phyloP scores from a whole-genome alignment of 192 early-diverging fungal genomes.

The Obelidium mucronatum region DNA sequence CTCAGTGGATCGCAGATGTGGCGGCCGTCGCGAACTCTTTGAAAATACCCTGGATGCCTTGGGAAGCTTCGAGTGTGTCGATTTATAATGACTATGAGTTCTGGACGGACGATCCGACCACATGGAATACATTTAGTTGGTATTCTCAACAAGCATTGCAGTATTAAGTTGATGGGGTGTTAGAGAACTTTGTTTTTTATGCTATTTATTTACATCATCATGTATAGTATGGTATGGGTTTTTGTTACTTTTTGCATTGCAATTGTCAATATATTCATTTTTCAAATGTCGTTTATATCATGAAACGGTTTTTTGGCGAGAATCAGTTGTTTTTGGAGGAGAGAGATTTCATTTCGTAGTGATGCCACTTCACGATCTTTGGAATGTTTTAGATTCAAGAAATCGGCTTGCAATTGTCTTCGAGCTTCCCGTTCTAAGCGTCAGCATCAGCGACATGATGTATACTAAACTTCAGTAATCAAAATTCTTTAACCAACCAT shows the following conservation, averaged over 20 bases:
- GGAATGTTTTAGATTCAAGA: not conserved
- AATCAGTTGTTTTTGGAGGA: not conserved
- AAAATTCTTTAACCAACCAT: too few relatives aligned
- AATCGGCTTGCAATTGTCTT: conserved; percentile 3
- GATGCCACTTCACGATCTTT: conserved; percentile 9
- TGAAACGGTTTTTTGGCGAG: not conserved
- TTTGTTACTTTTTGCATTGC: not conserved
- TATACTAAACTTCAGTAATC: too few relatives aligned
- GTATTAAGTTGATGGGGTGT: not conserved
- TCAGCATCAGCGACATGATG: too few relatives aligned
- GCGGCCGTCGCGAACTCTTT: conserved; percentile 5
- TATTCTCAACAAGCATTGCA: not conserved
- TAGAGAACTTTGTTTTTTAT: too few relatives aligned
- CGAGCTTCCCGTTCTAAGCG: conserved; percentile 5
- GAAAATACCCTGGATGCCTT: conserved; percentile 28
- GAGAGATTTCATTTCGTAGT: not conserved
- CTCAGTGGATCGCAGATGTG: conserved; percentile 6
- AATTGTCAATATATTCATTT: not conserved
- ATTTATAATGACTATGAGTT: conserved; percentile 32
- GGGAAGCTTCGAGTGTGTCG: conserved; percentile 20
- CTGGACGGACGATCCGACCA: conserved; percentile 8
- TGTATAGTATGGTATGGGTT: not conserved
- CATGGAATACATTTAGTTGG: conserved; percentile 16
- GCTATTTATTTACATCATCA: not conserved
- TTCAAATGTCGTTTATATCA: not conserved